Evolutionary conservation across 148 eudicot species (phyloP), one percentile per base, ranked within the genome.

Genomic region (Silene latifolia): DNA sequence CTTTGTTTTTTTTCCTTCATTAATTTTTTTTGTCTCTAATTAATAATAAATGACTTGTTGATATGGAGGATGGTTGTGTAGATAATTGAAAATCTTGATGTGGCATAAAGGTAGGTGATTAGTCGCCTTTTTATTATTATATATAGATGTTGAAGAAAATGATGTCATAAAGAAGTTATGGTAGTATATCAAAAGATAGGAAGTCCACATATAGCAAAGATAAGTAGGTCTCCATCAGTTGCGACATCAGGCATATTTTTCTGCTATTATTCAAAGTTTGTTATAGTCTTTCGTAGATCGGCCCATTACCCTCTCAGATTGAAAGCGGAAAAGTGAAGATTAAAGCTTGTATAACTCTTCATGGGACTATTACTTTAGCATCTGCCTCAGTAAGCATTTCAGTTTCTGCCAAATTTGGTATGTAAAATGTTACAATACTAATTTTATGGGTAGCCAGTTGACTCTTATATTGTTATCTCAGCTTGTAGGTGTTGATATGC

Each of bases 381-480:
- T 83, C 96, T 54, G 98, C 94, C 72, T 75, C 76, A 56, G 99
- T 95, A 87, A 85, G 94, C 76, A 67, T 73, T 39, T 60, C n/a
- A 9, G 64, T 24, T 18, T 63, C 58, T 29, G 13, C 21, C 18
- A 35, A 17, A 9, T 17, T 69, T 11, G 20, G 19, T 48, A 7
- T n/a, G 19, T 13, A 18, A 51, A 51, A 51, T 14, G 56, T 51
- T 51, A 27, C 8, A 7, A 51, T 51, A 48, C 48, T 70, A 35
- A 53, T 53, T 12, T 23, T 69, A 18, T 12, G 12, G 35, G 23
- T 25, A 47, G 10, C 51, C 10, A 8, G 8, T 12, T 70, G 61
- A 44, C 29, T 23, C 60, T 47, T 17, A 19, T 76, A 7, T 72
- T 57, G 63, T 72, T 84, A 63, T 59, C 68, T 74, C 86, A 92